A percentile compares a stretch with the other conserved stretches of the same genome.
Evolutionary conservation across 208 protist species (phyloP).

Genomic region (Trypanosoma vivax): DNA sequence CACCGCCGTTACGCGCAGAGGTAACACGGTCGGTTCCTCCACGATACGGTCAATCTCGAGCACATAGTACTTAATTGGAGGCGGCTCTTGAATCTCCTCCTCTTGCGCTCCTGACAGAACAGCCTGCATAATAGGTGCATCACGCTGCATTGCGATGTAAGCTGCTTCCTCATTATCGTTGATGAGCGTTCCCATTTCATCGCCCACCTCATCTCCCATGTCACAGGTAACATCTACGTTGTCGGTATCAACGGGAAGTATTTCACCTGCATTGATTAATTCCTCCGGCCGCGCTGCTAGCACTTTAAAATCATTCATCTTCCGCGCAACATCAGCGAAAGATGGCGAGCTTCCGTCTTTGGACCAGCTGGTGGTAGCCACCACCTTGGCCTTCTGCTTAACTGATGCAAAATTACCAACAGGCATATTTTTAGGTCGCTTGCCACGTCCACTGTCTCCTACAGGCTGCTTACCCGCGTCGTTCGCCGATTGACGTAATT

Average conservation of each 20-base stretch:
- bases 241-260: slow-evolving; percentile 13
- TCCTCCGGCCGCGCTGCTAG: slow-evolving; percentile 5
- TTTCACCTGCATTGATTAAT: slow-evolving; percentile 4
- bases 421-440: slow-evolving; percentile 11
- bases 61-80: slow-evolving; percentile 41
- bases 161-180: slow-evolving; percentile 12
- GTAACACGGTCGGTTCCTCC: slow-evolving; percentile 34
- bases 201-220: slow-evolving; percentile 10
- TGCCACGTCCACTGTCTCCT: slow-evolving; percentile 7
- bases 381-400: slow-evolving; percentile 37
- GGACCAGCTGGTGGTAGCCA: slow-evolving; percentile 31
- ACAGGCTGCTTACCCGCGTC: slow-evolving; percentile 13
- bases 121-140: slow-evolving; percentile 18
- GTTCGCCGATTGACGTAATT: background rate
- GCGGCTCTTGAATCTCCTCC: slow-evolving; percentile 17
- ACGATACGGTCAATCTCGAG: slow-evolving; percentile 57
- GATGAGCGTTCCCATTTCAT: background rate
- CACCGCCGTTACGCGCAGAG: slow-evolving; percentile 22
- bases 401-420: slow-evolving; percentile 27
- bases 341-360: slow-evolving; percentile 48
- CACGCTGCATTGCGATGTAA: slow-evolving; percentile 25
- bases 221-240: slow-evolving; percentile 12
- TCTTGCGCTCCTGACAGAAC: slow-evolving; percentile 10
- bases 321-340: slow-evolving; percentile 56
- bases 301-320: slow-evolving; percentile 17